A percentile compares a stretch with the other conserved stretches of the same genome.
Evolutionary conservation across 306 rosid genomes (phyloP).

Genomic region (Gastrolobium bilobum): DNA sequence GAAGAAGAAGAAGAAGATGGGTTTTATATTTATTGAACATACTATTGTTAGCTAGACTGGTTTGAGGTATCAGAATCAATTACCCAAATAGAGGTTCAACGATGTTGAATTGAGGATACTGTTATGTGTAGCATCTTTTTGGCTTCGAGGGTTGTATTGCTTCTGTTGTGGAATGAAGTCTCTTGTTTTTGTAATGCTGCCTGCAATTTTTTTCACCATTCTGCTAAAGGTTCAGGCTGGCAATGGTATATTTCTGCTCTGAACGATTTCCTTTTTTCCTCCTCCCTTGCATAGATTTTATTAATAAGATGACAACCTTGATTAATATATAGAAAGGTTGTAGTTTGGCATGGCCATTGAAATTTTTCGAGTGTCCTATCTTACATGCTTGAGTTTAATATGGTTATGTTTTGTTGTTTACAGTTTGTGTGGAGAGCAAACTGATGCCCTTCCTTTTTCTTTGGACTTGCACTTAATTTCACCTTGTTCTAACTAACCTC

Average conservation of each 20-base stretch:
- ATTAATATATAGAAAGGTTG: background rate
- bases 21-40: conserved; percentile 38
- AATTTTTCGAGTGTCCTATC: conserved; percentile 15
- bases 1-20: conserved; percentile 59
- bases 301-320: background rate
- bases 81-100: conserved; percentile 4
- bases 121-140: background rate
- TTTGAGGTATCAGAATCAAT: conserved; percentile 15
- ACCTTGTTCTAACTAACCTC: background rate
- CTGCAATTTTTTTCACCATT: conserved; percentile 33
- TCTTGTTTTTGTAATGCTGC: conserved; percentile 7
- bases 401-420: conserved; percentile 13
- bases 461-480: conserved; percentile 7
- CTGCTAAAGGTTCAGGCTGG: conserved; percentile 31
- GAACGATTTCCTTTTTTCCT: conserved; percentile 22
- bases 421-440: background rate
- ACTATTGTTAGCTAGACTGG: background rate
- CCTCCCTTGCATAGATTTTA: background rate
- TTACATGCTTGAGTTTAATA: conserved; percentile 6
- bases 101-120: conserved; percentile 16
- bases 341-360: conserved; percentile 31
- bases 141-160: conserved; percentile 1
- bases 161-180: background rate
- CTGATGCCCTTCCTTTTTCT: conserved; percentile 5
- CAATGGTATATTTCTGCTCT: conserved; percentile 30